phyloP scores from a whole-genome alignment of 495 filamentous ascomycete species.

The Annulohypoxylon nitens region DNA sequence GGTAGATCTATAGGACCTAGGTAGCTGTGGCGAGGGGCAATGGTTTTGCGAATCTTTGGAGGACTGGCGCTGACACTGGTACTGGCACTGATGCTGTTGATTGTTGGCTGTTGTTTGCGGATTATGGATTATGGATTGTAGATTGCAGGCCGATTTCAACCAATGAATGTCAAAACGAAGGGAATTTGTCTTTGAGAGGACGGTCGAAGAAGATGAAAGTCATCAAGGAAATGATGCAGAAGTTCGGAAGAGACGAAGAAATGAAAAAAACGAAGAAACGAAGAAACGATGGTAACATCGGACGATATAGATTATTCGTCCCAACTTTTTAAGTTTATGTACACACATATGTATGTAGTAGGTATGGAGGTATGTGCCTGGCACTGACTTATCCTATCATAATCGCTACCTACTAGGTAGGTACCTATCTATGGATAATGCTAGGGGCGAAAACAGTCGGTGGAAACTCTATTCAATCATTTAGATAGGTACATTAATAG shows the following conservation, averaged over 20 bases:
- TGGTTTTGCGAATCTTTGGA: neutral
- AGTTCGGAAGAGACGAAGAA: neutral
- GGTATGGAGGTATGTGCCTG: too few species aligned
- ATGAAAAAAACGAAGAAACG: neutral
- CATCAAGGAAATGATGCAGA: neutral
- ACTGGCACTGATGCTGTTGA: neutral
- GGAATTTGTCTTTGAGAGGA: neutral
- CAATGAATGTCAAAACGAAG: neutral
- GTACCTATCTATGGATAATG: too few species aligned
- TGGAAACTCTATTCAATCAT: neutral
- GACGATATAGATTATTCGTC: neutral
- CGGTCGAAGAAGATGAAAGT: neutral
- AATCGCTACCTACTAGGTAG: too few species aligned
- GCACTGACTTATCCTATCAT: too few species aligned
- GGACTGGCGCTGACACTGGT: neutral
- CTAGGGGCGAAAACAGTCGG: neutral
- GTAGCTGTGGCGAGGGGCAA: neutral
- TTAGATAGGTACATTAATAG: too few species aligned
- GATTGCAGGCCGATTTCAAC: neutral
- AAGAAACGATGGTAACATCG: neutral
- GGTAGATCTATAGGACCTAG: neutral
- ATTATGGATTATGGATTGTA: neutral
- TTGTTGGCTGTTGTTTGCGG: too few species aligned
- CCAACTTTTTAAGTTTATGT: neutral
- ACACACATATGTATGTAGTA: too few species aligned